Conservation (phyloP, 768 basidiomycete genomes). For the Clavaria fumosa region DNA sequence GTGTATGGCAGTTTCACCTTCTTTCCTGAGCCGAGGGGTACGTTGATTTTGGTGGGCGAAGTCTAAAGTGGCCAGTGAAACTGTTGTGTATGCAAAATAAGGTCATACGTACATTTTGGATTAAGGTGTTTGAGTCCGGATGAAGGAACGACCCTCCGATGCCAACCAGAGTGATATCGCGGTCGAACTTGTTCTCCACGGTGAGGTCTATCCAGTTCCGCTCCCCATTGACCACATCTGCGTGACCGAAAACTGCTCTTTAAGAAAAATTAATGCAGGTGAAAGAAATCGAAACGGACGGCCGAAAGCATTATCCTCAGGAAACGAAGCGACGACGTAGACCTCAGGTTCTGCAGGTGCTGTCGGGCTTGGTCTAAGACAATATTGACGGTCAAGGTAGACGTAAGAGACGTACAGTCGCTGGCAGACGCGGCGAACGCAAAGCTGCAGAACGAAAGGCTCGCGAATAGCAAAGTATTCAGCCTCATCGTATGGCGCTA, state of each 20-base stretch:
- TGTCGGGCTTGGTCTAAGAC: conserved; percentile 10
- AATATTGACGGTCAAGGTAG: background rate
- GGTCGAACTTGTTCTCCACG: conserved; percentile 63
- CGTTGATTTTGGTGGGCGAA: too few relatives aligned
- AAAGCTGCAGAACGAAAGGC: conserved; percentile 8
- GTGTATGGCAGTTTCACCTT: conserved; percentile 54
- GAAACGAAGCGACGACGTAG: conserved; percentile 38
- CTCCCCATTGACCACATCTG: conserved; percentile 77
- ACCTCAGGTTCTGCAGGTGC: conserved; percentile 43
- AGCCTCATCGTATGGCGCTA: background rate
- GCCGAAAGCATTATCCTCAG: conserved; percentile 59
- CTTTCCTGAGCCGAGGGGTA: too few relatives aligned
- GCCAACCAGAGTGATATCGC: conserved; percentile 50
- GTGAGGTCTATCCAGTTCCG: conserved; percentile 48
- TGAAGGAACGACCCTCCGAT: conserved; percentile 56
- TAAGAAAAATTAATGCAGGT: conserved; percentile 1
- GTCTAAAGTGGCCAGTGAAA: conserved; percentile 33
- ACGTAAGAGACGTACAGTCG: conserved; percentile 7
- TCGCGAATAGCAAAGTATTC: background rate
- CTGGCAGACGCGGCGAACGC: conserved; percentile 12
- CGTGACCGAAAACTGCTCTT: conserved; percentile 9
- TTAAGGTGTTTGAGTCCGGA: conserved; percentile 40
- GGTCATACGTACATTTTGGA: conserved; percentile 51
- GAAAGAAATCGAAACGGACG: conserved; percentile 32
- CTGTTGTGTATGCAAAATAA: conserved; percentile 33